Evolutionary conservation across 2,329 filamentous ascomycete species (phyloP).

Genomic region (Cercospora sojina): DNA sequence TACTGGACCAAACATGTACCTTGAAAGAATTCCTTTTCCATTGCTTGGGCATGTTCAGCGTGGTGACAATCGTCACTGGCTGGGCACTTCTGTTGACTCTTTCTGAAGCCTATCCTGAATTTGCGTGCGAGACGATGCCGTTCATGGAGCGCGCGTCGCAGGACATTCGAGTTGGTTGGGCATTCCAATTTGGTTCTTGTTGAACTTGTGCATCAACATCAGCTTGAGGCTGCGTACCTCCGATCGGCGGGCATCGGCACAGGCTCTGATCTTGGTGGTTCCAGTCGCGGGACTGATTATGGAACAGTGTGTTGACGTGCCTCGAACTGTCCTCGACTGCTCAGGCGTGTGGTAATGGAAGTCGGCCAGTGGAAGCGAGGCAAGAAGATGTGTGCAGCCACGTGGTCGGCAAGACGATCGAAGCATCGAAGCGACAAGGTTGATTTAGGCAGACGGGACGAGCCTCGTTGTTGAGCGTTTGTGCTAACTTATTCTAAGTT

Average conservation of each 20-base stretch:
- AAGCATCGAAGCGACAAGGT: background rate
- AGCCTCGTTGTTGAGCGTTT: background rate
- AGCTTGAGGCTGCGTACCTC: background rate
- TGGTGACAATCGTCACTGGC: background rate
- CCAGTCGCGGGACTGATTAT: background rate
- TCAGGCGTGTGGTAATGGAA: background rate
- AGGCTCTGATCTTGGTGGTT: background rate
- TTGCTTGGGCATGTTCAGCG: background rate
- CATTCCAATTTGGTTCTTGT: background rate
- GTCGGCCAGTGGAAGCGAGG: background rate
- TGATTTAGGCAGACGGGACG: background rate
- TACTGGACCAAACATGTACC: background rate
- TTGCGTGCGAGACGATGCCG: background rate
- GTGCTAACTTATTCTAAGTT: too few species aligned
- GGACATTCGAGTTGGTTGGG: background rate
- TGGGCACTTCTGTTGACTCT: background rate
- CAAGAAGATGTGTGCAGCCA: too few species aligned
- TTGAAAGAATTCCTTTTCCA: background rate
- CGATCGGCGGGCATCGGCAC: background rate
- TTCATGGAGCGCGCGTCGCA: background rate
- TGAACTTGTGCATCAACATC: slow-evolving; percentile 2
- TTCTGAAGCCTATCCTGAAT: background rate
- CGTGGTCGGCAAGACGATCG: background rate
- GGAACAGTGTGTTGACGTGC: background rate
- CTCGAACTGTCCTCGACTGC: background rate